Conservation (phyloP, 1,139 yeast genomes). For the Torulaspora globosa region DNA sequence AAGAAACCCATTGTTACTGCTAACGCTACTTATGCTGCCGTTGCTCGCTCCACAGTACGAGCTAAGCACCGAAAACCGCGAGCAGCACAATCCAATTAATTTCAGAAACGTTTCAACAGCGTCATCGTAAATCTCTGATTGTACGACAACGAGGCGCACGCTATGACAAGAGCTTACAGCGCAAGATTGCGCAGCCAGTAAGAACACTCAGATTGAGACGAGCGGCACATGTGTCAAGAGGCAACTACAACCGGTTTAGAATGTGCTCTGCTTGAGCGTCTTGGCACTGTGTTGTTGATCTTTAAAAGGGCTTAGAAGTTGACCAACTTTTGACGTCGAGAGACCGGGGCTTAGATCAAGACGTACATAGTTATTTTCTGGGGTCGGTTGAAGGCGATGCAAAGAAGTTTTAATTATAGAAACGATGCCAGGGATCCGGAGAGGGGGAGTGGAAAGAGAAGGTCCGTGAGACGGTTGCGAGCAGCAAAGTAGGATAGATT, state of each 20-base stretch:
- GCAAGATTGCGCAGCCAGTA: no score
- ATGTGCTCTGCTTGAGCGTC: no score
- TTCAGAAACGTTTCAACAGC: not conserved
- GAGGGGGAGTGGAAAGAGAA: not conserved
- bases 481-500: not conserved
- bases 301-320: not conserved
- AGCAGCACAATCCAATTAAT: not conserved
- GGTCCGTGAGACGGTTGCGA: not conserved
- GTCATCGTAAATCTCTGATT: not conserved
- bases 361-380: slow-evolving; percentile 3
- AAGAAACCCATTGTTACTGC: not conserved
- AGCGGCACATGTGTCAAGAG: no score
- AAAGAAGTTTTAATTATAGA: slow-evolving; percentile 1
- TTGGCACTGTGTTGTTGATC: not conserved
- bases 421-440: slow-evolving; percentile 16
- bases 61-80: not conserved
- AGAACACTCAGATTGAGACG: no score
- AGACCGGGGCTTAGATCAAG: slow-evolving; percentile 1
- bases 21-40: not conserved
- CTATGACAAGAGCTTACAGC: not conserved
- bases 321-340: not conserved
- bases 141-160: slow-evolving; percentile 1
- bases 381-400: slow-evolving; percentile 2
- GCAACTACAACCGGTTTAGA: no score
- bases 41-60: not conserved